A percentile compares a stretch with the other conserved stretches of the same genome.
These are phyloP conservation scores for Abrus precatorius DNA, from an alignment of 306 rosid species.

Conservation along the genomic window DNA sequence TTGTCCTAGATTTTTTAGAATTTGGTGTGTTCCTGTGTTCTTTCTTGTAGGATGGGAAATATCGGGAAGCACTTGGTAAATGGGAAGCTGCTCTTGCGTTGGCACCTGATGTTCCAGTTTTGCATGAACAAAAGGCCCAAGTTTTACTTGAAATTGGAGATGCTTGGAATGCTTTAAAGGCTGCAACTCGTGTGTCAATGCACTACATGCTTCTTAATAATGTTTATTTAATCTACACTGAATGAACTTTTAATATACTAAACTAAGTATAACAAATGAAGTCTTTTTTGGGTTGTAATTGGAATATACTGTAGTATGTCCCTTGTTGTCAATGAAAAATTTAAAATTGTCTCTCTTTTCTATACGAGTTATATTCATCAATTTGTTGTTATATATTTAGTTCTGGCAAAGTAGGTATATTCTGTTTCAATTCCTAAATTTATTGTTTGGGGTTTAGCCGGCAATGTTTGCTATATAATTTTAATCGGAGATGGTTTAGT, in stretches of 20 bases:
- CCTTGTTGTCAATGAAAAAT: neutral
- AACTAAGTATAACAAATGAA: slow-evolving; percentile 23
- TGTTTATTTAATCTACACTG: neutral
- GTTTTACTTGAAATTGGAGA: slow-evolving; percentile 88
- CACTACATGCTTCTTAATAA: slow-evolving; percentile 33
- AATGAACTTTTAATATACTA: slow-evolving; percentile 24
- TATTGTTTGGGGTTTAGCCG: slow-evolving; percentile 22
- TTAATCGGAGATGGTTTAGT: neutral
- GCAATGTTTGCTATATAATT: slow-evolving; percentile 20
- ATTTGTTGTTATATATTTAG: slow-evolving; percentile 22
- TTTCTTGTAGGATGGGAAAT: slow-evolving; percentile 73
- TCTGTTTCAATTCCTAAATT: neutral
- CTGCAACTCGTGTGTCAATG: slow-evolving; percentile 74
- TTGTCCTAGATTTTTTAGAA: slow-evolving; percentile 9
- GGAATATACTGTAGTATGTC: slow-evolving; percentile 1
- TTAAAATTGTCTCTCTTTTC: slow-evolving; percentile 11
- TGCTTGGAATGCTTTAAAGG: slow-evolving; percentile 89
- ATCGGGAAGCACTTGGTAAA: slow-evolving; percentile 83
- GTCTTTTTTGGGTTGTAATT: slow-evolving; percentile 9
- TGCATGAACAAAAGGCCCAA: slow-evolving; percentile 93
- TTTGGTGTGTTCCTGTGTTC: neutral
- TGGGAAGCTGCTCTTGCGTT: slow-evolving; percentile 90
- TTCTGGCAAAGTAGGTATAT: neutral
- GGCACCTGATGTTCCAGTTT: slow-evolving; percentile 70
- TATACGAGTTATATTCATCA: neutral